Evolutionary conservation across 768 basidiomycete genomes (phyloP).

Genomic region (Tylopilus plumbeoviolaceoides): DNA sequence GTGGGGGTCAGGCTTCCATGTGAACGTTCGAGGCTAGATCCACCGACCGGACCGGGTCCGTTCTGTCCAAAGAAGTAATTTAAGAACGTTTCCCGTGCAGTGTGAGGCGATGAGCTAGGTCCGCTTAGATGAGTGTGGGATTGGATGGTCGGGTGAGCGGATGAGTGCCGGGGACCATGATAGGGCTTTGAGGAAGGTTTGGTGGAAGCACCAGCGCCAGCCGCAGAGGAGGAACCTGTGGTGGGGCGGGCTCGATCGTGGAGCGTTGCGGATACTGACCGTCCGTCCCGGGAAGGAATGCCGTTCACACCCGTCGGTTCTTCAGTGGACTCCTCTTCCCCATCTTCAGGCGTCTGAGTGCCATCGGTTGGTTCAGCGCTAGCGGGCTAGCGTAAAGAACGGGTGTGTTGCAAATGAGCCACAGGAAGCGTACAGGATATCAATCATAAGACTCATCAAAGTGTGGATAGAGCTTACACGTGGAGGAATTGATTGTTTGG

Average conservation of each 20-base stretch:
- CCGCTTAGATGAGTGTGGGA: constrained; percentile 33
- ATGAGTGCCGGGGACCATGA: constrained; percentile 34
- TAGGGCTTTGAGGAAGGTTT: constrained; percentile 27
- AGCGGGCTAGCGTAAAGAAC: constrained; percentile 43
- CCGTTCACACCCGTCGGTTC: constrained; percentile 54
- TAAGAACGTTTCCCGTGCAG: constrained; percentile 87
- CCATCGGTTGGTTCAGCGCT: constrained; percentile 63
- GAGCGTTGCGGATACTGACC: constrained; percentile 72
- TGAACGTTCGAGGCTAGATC: constrained; percentile 45
- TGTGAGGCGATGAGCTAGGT: constrained; percentile 40
- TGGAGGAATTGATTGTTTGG: constrained; percentile 43
- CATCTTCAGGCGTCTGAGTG: constrained; percentile 48
- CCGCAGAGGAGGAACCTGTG: constrained; percentile 32
- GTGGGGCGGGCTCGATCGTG: constrained; percentile 68
- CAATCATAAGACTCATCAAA: constrained; percentile 7
- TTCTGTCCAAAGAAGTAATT: constrained; percentile 98
- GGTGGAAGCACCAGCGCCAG: constrained; percentile 17
- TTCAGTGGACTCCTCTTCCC: constrained; percentile 64
- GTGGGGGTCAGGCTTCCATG: constrained; percentile 29
- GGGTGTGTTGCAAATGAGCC: constrained; percentile 8
- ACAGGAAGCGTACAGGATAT: constrained; percentile 13
- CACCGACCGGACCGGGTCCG: constrained; percentile 68
- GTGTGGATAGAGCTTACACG: constrained; percentile 42
- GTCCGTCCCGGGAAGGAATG: constrained; percentile 48
- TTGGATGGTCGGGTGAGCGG: constrained; percentile 26